Evolutionary conservation across 345 rosid species (phyloP).

Genomic region (Eucalyptus brandiana): DNA sequence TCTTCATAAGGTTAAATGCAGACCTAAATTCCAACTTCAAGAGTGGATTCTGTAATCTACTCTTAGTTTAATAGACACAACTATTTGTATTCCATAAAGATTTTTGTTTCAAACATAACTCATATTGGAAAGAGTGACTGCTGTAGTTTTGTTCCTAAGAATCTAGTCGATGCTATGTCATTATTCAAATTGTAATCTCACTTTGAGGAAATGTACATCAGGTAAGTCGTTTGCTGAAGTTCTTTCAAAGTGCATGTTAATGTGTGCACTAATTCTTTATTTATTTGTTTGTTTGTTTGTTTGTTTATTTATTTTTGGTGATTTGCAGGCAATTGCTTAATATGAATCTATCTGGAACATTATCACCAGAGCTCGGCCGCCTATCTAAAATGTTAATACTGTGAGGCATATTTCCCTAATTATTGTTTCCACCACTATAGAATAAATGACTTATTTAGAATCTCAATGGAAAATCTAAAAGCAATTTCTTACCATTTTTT

Average conservation of each 20-base stretch:
- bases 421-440: not conserved
- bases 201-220: not conserved
- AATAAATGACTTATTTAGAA: not conserved
- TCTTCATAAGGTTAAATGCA: not conserved
- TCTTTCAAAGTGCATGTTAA: not conserved
- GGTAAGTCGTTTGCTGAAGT: not conserved
- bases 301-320: not conserved
- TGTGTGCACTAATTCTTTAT: not conserved
- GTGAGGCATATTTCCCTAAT: conserved; percentile 24
- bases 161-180: not conserved
- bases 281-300: not conserved
- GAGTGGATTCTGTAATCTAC: not conserved
- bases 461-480: not conserved
- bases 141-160: not conserved
- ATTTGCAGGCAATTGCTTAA: conserved; percentile 60
- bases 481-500: not conserved
- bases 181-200: not conserved
- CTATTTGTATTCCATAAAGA: not conserved
- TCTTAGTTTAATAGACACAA: not conserved
- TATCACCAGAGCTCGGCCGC: conserved; percentile 73
- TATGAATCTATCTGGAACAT: conserved; percentile 69
- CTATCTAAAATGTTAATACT: conserved; percentile 51
- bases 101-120: not conserved
- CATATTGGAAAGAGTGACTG: not conserved
- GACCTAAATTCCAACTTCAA: not conserved